Conservation (phyloP, 495 filamentous ascomycete species). For the Extremus antarcticus region DNA sequence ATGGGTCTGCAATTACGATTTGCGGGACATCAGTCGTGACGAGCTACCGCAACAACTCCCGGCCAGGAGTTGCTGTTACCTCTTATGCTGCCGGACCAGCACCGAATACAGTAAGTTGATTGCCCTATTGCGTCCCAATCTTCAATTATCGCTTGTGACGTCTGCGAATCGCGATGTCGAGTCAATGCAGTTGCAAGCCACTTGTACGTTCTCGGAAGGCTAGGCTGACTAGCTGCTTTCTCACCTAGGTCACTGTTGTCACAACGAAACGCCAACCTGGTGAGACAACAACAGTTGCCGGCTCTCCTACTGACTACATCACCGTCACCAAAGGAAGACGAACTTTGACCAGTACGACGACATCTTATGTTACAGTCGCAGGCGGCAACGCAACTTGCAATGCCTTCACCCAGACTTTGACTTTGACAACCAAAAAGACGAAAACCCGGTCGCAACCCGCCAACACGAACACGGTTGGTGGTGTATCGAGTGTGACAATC, state of each 20-base stretch:
- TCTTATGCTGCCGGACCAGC: too few species aligned
- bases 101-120: neutral
- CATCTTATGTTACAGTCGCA: neutral
- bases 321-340: neutral
- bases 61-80: too few species aligned
- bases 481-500: neutral
- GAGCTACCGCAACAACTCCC: neutral
- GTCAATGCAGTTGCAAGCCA: too few species aligned
- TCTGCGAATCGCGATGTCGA: too few species aligned
- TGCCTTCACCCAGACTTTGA: neutral
- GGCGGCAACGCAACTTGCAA: neutral
- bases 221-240: too few species aligned
- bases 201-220: too few species aligned
- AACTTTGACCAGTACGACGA: neutral
- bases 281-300: neutral
- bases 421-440: neutral
- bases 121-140: neutral
- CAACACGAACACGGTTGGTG: neutral
- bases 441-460: neutral
- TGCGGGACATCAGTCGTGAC: too few species aligned
- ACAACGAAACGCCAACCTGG: neutral
- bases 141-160: too few species aligned
- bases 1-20: neutral
- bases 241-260: neutral
- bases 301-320: neutral